phyloP scores from a whole-genome alignment of 2,329 filamentous ascomycete species.

The Colletotrichum nymphaeae region DNA sequence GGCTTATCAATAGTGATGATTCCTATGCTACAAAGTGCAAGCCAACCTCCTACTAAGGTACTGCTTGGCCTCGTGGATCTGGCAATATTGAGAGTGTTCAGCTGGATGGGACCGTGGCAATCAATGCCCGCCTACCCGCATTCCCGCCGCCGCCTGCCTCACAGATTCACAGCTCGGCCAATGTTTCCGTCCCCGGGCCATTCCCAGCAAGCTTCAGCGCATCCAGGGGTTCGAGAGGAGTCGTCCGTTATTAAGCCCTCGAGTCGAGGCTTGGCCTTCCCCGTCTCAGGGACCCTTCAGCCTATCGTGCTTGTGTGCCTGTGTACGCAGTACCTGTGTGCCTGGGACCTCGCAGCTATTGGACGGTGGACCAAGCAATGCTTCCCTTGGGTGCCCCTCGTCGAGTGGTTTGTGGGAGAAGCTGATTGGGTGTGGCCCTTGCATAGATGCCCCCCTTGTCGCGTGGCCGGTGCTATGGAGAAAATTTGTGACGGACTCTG shows the following conservation, averaged over 20 bases:
- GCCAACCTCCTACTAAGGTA: neutral
- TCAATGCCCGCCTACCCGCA: neutral
- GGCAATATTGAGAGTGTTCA: neutral
- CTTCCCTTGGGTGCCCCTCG: constrained; percentile 9
- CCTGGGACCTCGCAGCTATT: too few species aligned
- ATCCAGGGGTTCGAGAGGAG: neutral
- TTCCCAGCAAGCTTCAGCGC: constrained; percentile 8
- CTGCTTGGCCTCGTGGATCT: too few species aligned
- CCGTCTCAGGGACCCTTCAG: neutral
- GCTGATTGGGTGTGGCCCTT: constrained; percentile 27
- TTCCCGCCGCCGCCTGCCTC: neutral
- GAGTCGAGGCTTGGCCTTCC: neutral
- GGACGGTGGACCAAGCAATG: constrained; percentile 1
- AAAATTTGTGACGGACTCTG: constrained; percentile 16
- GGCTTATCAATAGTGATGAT: neutral
- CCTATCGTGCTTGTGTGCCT: neutral
- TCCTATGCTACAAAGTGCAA: neutral
- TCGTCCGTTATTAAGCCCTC: neutral
- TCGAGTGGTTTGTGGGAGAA: neutral
- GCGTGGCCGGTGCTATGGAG: constrained; percentile 12
- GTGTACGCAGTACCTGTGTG: too few species aligned
- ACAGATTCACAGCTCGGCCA: neutral
- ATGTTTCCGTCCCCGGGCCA: constrained; percentile 2
- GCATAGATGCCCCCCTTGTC: constrained; percentile 24
- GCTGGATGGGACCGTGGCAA: neutral